Evolutionary conservation across 805 yeast genomes (phyloP).

Genomic region (Barnettozyma populi): DNA sequence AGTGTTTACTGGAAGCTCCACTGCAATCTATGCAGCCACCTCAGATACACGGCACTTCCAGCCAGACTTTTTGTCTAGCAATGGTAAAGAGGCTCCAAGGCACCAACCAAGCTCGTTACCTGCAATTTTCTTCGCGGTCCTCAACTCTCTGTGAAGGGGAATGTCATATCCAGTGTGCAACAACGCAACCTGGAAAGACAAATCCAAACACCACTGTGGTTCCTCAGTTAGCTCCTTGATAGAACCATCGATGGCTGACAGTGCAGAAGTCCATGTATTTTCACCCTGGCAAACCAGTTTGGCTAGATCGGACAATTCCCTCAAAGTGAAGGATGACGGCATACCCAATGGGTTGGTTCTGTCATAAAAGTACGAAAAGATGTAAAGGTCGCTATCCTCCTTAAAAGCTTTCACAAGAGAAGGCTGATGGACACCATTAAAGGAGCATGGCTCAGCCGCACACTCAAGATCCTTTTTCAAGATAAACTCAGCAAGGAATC

Average conservation of each 20-base stretch:
- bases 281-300: conserved; percentile 82
- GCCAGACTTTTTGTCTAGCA: conserved; percentile 55
- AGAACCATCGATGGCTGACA: conserved; percentile 63
- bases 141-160: conserved; percentile 82
- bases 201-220: conserved; percentile 93
- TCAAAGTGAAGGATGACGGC: conserved; percentile 83
- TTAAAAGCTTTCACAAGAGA: conserved; percentile 75
- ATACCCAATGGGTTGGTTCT: conserved; percentile 90
- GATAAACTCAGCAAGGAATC: conserved; percentile 73
- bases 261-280: conserved; percentile 60
- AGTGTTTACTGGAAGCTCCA: not conserved
- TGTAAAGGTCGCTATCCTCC: conserved; percentile 67
- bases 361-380: conserved; percentile 94
- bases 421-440: conserved; percentile 97
- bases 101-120: conserved; percentile 98
- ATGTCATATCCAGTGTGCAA: conserved; percentile 96
- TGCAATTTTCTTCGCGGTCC: conserved; percentile 85
- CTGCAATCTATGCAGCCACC: conserved; percentile 4
- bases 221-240: conserved; percentile 62
- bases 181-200: conserved; percentile 83
- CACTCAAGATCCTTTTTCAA: conserved; percentile 83
- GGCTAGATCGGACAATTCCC: conserved; percentile 79
- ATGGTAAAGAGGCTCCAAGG: conserved; percentile 92
- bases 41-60: conserved; percentile 56
- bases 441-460: conserved; percentile 76